Evolutionary conservation across 495 filamentous ascomycete species (phyloP).

Genomic region (Daldinia concentrica): DNA sequence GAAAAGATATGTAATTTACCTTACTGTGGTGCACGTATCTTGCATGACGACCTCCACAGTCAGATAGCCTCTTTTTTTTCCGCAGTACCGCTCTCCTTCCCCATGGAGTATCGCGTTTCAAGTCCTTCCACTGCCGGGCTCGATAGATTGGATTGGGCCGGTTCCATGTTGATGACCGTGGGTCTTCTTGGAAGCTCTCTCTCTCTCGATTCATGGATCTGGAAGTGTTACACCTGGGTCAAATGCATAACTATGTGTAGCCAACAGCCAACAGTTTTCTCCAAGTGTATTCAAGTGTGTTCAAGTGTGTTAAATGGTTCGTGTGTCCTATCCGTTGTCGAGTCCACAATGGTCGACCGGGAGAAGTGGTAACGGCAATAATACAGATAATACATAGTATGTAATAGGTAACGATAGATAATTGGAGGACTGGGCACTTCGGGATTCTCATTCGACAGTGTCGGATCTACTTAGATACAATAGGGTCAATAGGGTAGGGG

Average conservation of each 20-base stretch:
- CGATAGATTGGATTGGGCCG: slow-evolving; percentile 28
- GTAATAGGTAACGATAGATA: slow-evolving; percentile 4
- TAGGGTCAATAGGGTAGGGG: too few relatives aligned
- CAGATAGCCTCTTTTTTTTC: slow-evolving; percentile 15
- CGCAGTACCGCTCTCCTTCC: slow-evolving; percentile 35
- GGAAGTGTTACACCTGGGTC: slow-evolving; percentile 14
- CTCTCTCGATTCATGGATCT: not conserved
- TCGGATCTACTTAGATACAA: slow-evolving; percentile 12
- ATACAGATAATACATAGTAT: slow-evolving; percentile 2
- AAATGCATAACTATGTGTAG: not conserved
- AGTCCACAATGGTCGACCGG: slow-evolving; percentile 18
- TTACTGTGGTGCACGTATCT: slow-evolving; percentile 26
- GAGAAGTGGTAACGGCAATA: slow-evolving; percentile 14
- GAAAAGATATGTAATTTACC: slow-evolving; percentile 24
- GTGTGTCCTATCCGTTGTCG: slow-evolving; percentile 14
- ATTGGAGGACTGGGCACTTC: slow-evolving; percentile 19
- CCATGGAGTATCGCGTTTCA: slow-evolving; percentile 42
- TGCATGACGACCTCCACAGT: slow-evolving; percentile 36
- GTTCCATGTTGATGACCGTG: slow-evolving; percentile 35
- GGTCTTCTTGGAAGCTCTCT: slow-evolving; percentile 3
- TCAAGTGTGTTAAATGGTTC: not conserved
- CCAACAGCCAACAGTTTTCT: slow-evolving; percentile 20
- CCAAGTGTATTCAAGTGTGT: too few relatives aligned
- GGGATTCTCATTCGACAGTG: slow-evolving; percentile 25
- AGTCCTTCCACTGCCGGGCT: slow-evolving; percentile 37